Conservation (phyloP, 805 yeast species). For the Candida arabinofermentans region DNA sequence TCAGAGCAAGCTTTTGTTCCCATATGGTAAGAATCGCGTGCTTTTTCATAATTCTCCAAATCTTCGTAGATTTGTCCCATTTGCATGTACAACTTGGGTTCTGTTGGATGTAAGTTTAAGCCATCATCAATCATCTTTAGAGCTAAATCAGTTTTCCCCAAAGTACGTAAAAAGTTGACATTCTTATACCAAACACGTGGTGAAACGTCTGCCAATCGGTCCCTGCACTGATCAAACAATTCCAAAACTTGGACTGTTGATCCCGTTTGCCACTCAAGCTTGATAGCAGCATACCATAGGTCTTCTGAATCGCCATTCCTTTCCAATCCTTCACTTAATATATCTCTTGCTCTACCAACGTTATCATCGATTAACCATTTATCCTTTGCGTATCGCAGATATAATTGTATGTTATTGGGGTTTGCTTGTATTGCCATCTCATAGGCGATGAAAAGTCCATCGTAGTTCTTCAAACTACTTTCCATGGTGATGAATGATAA, state of each 20-base stretch:
- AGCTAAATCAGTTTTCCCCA: constrained; percentile 34
- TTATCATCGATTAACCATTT: constrained; percentile 48
- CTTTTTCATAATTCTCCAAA: constrained; percentile 30
- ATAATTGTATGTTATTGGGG: constrained; percentile 47
- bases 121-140: constrained; percentile 42
- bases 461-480: constrained; percentile 24
- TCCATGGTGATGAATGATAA: constrained; percentile 37
- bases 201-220: constrained; percentile 21
- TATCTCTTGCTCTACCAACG: constrained; percentile 45
- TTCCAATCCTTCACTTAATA: constrained; percentile 46
- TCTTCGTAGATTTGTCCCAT: constrained; percentile 50
- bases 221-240: constrained; percentile 30
- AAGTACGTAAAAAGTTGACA: constrained; percentile 46
- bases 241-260: constrained; percentile 33
- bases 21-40: constrained; percentile 42
- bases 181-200: constrained; percentile 61
- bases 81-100: constrained; percentile 56
- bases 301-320: constrained; percentile 44
- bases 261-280: constrained; percentile 48
- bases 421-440: constrained; percentile 49
- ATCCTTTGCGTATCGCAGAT: constrained; percentile 72
- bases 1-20: constrained; percentile 50
- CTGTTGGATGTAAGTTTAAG: constrained; percentile 42
- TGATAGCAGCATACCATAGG: constrained; percentile 70
- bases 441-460: constrained; percentile 40